Percentiles rank a stretch among this genome's conserved stretches.
These are phyloP conservation scores for Talaromyces sp. DNA, from an alignment of 2,329 filamentous ascomycete species.

Conservation along the genomic window DNA sequence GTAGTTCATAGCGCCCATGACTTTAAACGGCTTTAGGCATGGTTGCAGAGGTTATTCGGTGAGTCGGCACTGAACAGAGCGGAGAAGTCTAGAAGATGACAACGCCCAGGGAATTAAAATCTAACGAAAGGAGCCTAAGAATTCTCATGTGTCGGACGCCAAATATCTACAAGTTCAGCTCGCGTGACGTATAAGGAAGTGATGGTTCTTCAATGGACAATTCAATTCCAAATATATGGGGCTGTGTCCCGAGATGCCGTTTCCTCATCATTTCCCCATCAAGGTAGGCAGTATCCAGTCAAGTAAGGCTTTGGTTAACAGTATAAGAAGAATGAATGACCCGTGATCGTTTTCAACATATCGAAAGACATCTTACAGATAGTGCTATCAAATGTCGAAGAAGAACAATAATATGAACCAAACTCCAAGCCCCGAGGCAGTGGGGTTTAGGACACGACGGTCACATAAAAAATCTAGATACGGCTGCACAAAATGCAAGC, in stretches of 20 bases:
- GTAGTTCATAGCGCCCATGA: not conserved
- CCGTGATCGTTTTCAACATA: not conserved
- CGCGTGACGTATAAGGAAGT: not conserved
- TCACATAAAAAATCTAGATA: slow-evolving; percentile 34
- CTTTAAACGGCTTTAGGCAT: not conserved
- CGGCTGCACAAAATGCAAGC: slow-evolving; percentile 35
- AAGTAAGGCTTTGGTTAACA: no score
- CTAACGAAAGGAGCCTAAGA: not conserved
- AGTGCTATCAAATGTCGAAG: not conserved
- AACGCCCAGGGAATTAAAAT: not conserved
- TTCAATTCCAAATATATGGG: slow-evolving; percentile 15
- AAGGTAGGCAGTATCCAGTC: not conserved
- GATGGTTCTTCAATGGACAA: not conserved
- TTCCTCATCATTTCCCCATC: not conserved
- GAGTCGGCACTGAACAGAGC: not conserved
- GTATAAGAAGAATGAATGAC: not conserved
- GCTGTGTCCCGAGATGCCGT: slow-evolving; percentile 11
- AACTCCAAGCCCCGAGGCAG: not conserved
- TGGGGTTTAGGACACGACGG: slow-evolving; percentile 22
- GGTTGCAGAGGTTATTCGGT: not conserved
- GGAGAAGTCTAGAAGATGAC: not conserved
- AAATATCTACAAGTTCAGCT: slow-evolving; percentile 5
- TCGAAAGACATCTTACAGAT: not conserved
- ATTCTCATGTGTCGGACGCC: not conserved
- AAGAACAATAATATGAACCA: not conserved